phyloP scores from a whole-genome alignment of 495 filamentous ascomycete species.

The Trypethelium eluteriae region DNA sequence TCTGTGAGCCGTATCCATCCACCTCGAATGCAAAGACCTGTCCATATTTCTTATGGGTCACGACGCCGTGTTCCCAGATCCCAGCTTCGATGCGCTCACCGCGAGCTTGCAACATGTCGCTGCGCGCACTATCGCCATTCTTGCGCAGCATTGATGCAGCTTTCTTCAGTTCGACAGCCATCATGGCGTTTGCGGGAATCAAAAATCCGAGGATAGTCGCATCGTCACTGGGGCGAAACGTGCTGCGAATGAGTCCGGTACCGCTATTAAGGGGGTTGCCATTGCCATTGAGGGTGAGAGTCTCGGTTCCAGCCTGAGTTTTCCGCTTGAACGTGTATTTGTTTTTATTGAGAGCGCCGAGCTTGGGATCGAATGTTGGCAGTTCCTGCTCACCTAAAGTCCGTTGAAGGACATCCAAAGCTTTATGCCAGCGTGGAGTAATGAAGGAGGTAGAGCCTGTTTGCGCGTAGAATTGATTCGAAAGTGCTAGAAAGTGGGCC shows the following conservation, averaged over 20 bases:
- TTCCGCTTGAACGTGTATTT: conserved; percentile 77
- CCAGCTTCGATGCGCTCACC: conserved; percentile 63
- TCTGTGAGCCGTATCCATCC: conserved; percentile 84
- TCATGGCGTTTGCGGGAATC: conserved; percentile 93
- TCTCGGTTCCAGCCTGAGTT: conserved; percentile 82
- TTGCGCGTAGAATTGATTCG: conserved; percentile 75
- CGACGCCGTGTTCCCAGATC: conserved; percentile 82
- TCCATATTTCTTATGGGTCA: conserved; percentile 74
- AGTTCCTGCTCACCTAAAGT: conserved; percentile 71
- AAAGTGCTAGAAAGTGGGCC: conserved; percentile 79
- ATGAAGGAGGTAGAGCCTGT: conserved; percentile 73
- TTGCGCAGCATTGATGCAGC: conserved; percentile 59
- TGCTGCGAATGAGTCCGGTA: conserved; percentile 80
- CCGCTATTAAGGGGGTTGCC: conserved; percentile 84
- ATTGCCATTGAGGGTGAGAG: conserved; percentile 68
- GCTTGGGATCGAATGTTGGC: conserved; percentile 66
- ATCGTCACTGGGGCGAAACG: conserved; percentile 95
- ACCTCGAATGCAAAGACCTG: conserved; percentile 94
- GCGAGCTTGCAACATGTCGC: conserved; percentile 48
- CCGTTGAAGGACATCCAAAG: conserved; percentile 62
- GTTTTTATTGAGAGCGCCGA: conserved; percentile 57
- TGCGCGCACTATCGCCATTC: conserved; percentile 37
- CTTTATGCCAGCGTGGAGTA: conserved; percentile 68
- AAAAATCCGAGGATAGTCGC: conserved; percentile 94
- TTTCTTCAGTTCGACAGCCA: conserved; percentile 80